Base-by-base conservation (phyloP, 495 filamentous ascomycete genomes). In the Ascobolus immersus region DNA sequence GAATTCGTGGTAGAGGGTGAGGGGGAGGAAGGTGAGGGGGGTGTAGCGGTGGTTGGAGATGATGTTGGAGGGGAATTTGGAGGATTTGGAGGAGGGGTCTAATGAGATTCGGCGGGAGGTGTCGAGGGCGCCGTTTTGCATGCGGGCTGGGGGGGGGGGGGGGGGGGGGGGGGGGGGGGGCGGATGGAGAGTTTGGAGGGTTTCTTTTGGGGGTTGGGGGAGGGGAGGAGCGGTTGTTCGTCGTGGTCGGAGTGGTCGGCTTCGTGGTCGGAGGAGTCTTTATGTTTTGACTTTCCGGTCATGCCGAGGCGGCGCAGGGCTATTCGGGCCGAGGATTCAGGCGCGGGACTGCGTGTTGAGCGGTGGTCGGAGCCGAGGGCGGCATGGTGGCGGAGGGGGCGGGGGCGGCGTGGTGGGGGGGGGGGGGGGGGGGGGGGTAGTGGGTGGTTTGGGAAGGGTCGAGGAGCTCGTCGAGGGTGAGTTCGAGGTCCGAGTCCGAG, bases 11-110 rank as follows among this genome's bases (percentile, higher is more conserved):
- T 90, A 99, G 9, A 94, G 59, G 0, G 89, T 94, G 17, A 78
- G 61, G 3, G 89, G 89, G 2, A 99, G 63, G 53, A 99, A 99
- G 38, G 72, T 86, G 61, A 78, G 77, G 1, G 79, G 67, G n/a
- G 84, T 92, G 48, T 93, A 99, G 65, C 93, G 93, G 26, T 89
- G 82, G 55, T 99, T 93, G 13, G 81, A 92, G 26, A 99, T 65
- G 19, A 74, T 64, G 49, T 99, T 99, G 11, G 69, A 64, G n/a
- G 77, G 77, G 49, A 71, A 77, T 23, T 61, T 59, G 6, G 61
- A 52, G 14, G 58, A 41, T 40, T 72, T 30, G 28, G 17, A 11
- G n/a, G 56, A 0, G 26, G 28, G 24, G 49, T 51, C 28, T n/a
- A 31, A 17, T n/a, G 28, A 3, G 14, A 31, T 4, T 17, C 14